Percentiles rank a stretch among this genome's conserved stretches.
phyloP scores from a whole-genome alignment of 139 green algal species.

The Parachlorella kessleri region DNA sequence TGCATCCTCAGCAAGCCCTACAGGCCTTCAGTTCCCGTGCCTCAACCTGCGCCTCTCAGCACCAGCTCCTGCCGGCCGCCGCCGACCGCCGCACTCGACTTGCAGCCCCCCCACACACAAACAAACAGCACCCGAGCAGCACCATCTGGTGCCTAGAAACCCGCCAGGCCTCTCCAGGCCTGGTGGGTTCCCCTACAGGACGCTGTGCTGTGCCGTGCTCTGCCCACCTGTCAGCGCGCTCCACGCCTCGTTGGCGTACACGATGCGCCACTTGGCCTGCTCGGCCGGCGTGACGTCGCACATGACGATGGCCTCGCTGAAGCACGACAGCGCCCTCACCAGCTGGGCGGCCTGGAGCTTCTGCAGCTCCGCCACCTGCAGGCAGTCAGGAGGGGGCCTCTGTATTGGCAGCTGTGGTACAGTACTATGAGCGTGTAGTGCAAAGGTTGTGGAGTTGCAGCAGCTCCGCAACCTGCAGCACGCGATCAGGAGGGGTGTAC shows the following conservation, averaged over 20 bases:
- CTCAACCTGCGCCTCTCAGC: background rate
- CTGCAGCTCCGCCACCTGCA: background rate
- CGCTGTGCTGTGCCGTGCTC: background rate
- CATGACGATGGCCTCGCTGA: background rate
- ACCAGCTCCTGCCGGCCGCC: background rate
- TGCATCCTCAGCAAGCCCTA: too few species aligned
- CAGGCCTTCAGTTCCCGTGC: background rate
- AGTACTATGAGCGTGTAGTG: too few species aligned
- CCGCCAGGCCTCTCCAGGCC: background rate
- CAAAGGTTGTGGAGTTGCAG: too few species aligned
- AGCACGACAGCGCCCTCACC: constrained; percentile 1
- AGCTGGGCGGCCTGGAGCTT: background rate
- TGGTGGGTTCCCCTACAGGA: too few species aligned
- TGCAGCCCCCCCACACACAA: background rate
- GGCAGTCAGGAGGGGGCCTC: too few species aligned
- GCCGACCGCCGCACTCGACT: background rate
- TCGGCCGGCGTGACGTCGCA: background rate
- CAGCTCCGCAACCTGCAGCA: too few species aligned
- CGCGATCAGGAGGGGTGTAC: too few species aligned
- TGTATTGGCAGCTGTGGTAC: too few species aligned
- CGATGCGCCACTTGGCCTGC: background rate
- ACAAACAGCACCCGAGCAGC: background rate
- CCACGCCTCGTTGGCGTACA: background rate
- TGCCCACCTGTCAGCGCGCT: background rate
- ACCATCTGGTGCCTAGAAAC: background rate